Evolutionary conservation across 2,329 filamentous ascomycete species (phyloP), one percentile per base, ranked within the genome.

Genomic region (Penicillium sp.): DNA sequence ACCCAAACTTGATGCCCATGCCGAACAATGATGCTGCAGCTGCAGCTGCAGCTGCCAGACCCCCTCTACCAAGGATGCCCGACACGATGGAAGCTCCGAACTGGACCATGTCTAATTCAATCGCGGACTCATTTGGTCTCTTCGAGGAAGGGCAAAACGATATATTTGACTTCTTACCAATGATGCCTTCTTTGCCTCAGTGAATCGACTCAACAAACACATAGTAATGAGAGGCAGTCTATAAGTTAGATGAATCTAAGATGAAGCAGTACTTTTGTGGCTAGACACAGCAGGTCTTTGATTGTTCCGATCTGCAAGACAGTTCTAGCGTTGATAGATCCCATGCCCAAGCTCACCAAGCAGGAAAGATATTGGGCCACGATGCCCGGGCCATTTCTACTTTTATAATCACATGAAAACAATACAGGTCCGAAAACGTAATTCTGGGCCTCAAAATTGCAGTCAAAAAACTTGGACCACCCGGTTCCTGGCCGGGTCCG

Each of bases 61-160:
- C 65, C 48, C 63, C 60, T 51, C 60, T 65, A 47, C 59, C 65
- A 47, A 61, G 66, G 48, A 53, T 73, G 13, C 64, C 68, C 21
- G 68, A 66, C 21, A 64, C 64, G 5, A 70, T 73, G 65, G 69
- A 73, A 47, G 69, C 67, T 11, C 71, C 71, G 4, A 73, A 70
- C 44, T 73, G 71, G 71, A 72, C 69, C 24, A 58, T 73, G 57
- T 73, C 71, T 1, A 72, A 69, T 47, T 69, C 71, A 1, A 73
- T 73, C 56, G 71, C 71, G 8, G 71, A 73, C 47, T 73, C 71
- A 3, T 73, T 73, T 43, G 71, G 70, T 6, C 60, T 73, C 9
- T 73, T 73, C 29, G 71, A 73, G 41, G 71, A 73, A 48, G 70
- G 68, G 2, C 71, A 73, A 54, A 72, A 70, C 29, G 71, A 73